phyloP scores from a whole-genome alignment of 164 flowering plant genomes.

The Vitis rupestris region DNA sequence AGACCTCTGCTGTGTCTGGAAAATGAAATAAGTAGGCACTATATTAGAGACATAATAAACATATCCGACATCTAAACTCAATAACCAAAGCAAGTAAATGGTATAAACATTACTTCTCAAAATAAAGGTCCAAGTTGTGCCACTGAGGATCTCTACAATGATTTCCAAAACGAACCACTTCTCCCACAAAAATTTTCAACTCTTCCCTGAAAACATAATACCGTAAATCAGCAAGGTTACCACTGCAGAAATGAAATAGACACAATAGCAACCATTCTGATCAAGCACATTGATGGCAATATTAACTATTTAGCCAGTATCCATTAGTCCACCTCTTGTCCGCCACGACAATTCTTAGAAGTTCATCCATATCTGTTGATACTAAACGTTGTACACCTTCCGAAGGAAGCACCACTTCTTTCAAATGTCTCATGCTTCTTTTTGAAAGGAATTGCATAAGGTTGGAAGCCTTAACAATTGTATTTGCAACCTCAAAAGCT shows the following conservation, averaged over 20 bases:
- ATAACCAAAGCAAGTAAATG: not conserved
- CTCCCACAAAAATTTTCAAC: slow-evolving; percentile 68
- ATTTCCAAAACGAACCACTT: slow-evolving; percentile 93
- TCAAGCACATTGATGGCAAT: not conserved
- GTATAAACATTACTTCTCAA: slow-evolving; percentile 59
- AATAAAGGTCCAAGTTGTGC: slow-evolving; percentile 87
- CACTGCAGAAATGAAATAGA: not conserved
- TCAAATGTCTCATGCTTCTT: slow-evolving; percentile 20
- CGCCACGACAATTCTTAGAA: slow-evolving; percentile 28
- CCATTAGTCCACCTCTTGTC: slow-evolving; percentile 31
- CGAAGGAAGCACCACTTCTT: slow-evolving; percentile 33
- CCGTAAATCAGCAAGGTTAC: not conserved
- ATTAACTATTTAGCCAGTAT: not conserved
- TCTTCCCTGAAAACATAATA: slow-evolving; percentile 63
- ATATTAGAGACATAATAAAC: not conserved
- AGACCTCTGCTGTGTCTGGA: slow-evolving; percentile 35
- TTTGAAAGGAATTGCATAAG: slow-evolving; percentile 34
- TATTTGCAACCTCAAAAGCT: slow-evolving; percentile 45
- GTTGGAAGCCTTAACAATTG: slow-evolving; percentile 37
- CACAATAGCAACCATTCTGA: not conserved
- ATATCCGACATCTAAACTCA: not conserved
- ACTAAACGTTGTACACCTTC: slow-evolving; percentile 37
- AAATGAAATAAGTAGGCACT: not conserved
- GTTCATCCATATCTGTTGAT: slow-evolving; percentile 36
- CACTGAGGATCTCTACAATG: slow-evolving; percentile 92